phyloP scores from a whole-genome alignment of 139 green algal species.

The Volvox africanus region DNA sequence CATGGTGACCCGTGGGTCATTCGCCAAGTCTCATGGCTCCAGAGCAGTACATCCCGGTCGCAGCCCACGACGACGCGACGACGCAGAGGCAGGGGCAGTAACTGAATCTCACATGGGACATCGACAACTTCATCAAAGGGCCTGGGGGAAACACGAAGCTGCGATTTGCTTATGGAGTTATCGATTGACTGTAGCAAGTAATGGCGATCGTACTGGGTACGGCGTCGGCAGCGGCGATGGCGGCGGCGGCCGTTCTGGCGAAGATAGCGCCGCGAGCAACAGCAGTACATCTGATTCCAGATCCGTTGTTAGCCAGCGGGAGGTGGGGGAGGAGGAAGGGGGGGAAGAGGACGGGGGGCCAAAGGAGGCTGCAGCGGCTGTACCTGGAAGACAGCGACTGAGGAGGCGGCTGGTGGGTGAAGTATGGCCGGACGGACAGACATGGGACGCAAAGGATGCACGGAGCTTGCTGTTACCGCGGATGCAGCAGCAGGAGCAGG shows the following conservation, averaged over 20 bases:
- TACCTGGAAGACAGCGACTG: not conserved
- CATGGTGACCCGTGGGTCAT: not conserved
- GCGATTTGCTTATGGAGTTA: constrained; percentile 10
- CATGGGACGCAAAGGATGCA: no score
- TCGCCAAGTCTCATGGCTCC: no score
- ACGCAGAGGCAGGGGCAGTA: not conserved
- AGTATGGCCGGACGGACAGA: no score
- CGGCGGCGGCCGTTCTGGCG: not conserved
- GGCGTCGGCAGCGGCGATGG: not conserved
- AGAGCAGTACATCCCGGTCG: not conserved
- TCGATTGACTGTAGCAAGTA: not conserved
- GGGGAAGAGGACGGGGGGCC: no score
- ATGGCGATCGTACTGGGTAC: not conserved
- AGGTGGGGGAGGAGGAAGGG: no score
- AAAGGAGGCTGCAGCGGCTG: not conserved
- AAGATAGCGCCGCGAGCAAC: no score
- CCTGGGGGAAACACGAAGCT: not conserved
- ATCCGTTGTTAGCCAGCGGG: no score
- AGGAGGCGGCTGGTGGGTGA: no score
- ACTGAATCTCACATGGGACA: not conserved
- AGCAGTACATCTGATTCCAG: no score
- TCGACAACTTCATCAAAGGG: not conserved
- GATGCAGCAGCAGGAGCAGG: not conserved
- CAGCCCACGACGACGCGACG: not conserved
- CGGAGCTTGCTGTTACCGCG: no score